Conservation (phyloP, 345 rosid species). For the Boechera divaricarpa region DNA sequence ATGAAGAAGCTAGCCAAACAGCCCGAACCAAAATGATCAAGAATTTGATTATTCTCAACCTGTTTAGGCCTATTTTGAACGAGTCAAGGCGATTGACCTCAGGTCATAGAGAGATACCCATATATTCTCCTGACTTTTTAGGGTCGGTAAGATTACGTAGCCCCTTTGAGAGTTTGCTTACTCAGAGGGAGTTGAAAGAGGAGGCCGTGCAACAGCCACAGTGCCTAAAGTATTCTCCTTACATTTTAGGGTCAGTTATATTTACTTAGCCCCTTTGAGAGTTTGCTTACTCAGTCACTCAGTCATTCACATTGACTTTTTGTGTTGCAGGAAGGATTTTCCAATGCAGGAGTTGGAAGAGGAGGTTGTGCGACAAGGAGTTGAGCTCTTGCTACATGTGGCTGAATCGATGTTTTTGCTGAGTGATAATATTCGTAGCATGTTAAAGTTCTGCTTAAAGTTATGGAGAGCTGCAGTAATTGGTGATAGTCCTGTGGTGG, state of each 20-base stretch:
- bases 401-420: neutral
- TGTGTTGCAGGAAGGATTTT: neutral
- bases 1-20: neutral
- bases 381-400: neutral
- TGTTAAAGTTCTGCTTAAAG: neutral
- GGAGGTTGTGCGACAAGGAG: neutral
- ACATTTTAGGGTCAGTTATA: too few relatives aligned
- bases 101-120: neutral
- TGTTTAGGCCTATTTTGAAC: neutral
- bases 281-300: neutral
- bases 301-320: too few relatives aligned
- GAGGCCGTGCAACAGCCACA: too few relatives aligned
- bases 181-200: too few relatives aligned
- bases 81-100: too few relatives aligned
- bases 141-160: too few relatives aligned
- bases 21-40: too few relatives aligned
- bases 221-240: too few relatives aligned
- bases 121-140: too few relatives aligned
- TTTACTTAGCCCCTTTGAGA: too few relatives aligned
- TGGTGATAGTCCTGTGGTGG: neutral
- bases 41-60: neutral
- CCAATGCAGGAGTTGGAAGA: neutral
- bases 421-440: neutral
- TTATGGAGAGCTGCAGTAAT: neutral
- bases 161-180: too few relatives aligned